Percentiles rank a stretch among this genome's conserved stretches.
Evolutionary conservation across 2,329 filamentous ascomycete genomes (phyloP).

Genomic region (Hypocreales sp.): DNA sequence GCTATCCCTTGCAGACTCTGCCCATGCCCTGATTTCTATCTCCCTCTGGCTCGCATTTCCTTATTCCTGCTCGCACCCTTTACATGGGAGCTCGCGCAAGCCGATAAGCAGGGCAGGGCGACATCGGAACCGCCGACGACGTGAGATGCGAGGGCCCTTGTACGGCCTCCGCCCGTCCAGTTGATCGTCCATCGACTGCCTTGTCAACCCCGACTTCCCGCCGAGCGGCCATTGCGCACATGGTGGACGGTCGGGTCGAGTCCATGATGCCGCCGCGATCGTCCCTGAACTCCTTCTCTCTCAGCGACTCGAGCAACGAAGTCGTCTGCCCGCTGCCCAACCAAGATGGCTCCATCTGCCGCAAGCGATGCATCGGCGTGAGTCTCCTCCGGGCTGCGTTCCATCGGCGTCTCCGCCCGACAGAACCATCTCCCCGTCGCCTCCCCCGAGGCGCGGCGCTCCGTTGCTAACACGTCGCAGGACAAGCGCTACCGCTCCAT

Average conservation of each 20-base stretch:
- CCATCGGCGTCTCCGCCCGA: slow-evolving; percentile 7
- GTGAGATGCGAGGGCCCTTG: too few species aligned
- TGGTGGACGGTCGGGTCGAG: slow-evolving; percentile 40
- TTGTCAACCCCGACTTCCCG: slow-evolving; percentile 1
- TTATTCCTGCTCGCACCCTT: too few species aligned
- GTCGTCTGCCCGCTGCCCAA: slow-evolving; percentile 93
- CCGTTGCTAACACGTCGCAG: too few species aligned
- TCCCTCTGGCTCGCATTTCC: too few species aligned
- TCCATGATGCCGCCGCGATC: slow-evolving; percentile 89
- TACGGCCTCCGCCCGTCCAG: slow-evolving; percentile 12
- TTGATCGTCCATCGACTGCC: slow-evolving; percentile 14
- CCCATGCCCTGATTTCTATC: too few species aligned
- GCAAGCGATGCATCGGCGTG: slow-evolving; percentile 95
- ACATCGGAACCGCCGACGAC: too few species aligned
- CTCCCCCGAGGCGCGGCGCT: too few species aligned
- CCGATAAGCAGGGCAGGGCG: too few species aligned
- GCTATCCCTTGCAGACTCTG: too few species aligned
- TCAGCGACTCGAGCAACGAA: slow-evolving; percentile 85
- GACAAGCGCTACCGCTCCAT: slow-evolving; percentile 96
- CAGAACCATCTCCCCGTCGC: too few species aligned
- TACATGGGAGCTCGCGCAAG: too few species aligned
- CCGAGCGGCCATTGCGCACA: slow-evolving; percentile 14
- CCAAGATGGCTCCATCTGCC: slow-evolving; percentile 91
- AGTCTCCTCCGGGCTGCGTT: too few species aligned
- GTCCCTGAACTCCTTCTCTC: slow-evolving; percentile 70